Evolutionary conservation across 108 stramenopile species (phyloP).

Genomic region (Fragilariopsis cylindrus): DNA sequence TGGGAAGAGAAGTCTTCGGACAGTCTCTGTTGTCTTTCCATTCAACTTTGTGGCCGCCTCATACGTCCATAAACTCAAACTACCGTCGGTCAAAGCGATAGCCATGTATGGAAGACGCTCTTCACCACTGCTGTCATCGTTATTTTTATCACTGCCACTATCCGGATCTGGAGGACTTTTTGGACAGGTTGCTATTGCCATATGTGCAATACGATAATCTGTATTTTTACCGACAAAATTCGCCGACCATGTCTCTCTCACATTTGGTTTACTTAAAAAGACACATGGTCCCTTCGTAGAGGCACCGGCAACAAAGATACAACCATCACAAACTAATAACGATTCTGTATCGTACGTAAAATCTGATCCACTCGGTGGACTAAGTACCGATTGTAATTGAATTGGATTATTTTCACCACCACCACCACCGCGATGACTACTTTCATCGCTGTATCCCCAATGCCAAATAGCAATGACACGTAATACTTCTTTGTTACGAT

Average conservation of each 20-base stretch:
- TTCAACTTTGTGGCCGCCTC: slow-evolving; percentile 47
- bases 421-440: not conserved
- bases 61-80: slow-evolving; percentile 71
- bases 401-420: slow-evolving; percentile 3
- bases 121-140: not conserved
- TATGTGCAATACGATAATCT: slow-evolving; percentile 30
- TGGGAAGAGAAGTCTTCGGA: slow-evolving; percentile 40
- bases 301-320: slow-evolving; percentile 75
- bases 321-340: slow-evolving; percentile 65
- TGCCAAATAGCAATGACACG: slow-evolving; percentile 72
- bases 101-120: slow-evolving; percentile 55
- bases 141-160: not conserved
- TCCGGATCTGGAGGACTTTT: slow-evolving; percentile 12
- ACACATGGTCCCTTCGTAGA: slow-evolving; percentile 53
- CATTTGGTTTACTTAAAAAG: slow-evolving; percentile 74
- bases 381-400: slow-evolving; percentile 62
- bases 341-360: slow-evolving; percentile 58
- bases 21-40: slow-evolving; percentile 22
- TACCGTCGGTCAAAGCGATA: slow-evolving; percentile 73
- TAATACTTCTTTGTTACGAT: slow-evolving; percentile 41
- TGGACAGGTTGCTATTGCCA: slow-evolving; percentile 37
- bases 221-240: slow-evolving; percentile 47
- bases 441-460: slow-evolving; percentile 70
- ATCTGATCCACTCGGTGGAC: slow-evolving; percentile 53
- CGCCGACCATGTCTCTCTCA: slow-evolving; percentile 72